Evolutionary conservation across 2,329 filamentous ascomycete species (phyloP).

Genomic region (Fonsecaea pedrosoi): DNA sequence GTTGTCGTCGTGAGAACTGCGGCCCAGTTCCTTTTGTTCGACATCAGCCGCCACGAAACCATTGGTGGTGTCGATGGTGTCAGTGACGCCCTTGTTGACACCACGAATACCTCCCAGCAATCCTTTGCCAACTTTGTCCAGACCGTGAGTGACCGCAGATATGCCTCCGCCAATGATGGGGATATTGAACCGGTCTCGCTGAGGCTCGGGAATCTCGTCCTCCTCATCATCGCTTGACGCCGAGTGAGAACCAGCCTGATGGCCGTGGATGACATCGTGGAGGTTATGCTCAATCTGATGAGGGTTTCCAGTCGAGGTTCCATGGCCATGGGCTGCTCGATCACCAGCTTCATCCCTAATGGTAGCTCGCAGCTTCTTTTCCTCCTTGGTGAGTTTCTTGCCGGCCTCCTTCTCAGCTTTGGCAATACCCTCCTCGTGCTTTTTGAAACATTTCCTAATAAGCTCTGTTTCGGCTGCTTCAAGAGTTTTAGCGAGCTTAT

Average conservation of each 20-base stretch:
- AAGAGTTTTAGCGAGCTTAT: slow-evolving; percentile 72
- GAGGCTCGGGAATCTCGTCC: slow-evolving; percentile 38
- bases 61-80: slow-evolving; percentile 45
- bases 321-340: slow-evolving; percentile 56
- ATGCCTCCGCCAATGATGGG: slow-evolving; percentile 59
- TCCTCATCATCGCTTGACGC: slow-evolving; percentile 43
- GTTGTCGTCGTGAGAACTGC: slow-evolving; percentile 23
- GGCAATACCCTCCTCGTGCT: slow-evolving; percentile 71
- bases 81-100: slow-evolving; percentile 48
- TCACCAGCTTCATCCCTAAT: slow-evolving; percentile 57
- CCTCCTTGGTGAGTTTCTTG: slow-evolving; percentile 46
- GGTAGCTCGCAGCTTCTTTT: slow-evolving; percentile 55
- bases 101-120: slow-evolving; percentile 53
- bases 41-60: slow-evolving; percentile 42
- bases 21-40: slow-evolving; percentile 12
- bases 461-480: slow-evolving; percentile 85
- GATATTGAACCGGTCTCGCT: slow-evolving; percentile 46
- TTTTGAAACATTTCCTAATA: slow-evolving; percentile 78
- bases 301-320: slow-evolving; percentile 63
- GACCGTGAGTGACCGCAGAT: slow-evolving; percentile 58
- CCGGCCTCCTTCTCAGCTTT: slow-evolving; percentile 70
- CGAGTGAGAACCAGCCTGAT: slow-evolving; percentile 14
- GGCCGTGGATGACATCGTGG: slow-evolving; percentile 51
- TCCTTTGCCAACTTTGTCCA: slow-evolving; percentile 54
- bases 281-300: slow-evolving; percentile 61